Percentiles rank a stretch among this genome's conserved stretches.
phyloP scores from a whole-genome alignment of 495 filamentous ascomycete species.

The Patellaria atrata region DNA sequence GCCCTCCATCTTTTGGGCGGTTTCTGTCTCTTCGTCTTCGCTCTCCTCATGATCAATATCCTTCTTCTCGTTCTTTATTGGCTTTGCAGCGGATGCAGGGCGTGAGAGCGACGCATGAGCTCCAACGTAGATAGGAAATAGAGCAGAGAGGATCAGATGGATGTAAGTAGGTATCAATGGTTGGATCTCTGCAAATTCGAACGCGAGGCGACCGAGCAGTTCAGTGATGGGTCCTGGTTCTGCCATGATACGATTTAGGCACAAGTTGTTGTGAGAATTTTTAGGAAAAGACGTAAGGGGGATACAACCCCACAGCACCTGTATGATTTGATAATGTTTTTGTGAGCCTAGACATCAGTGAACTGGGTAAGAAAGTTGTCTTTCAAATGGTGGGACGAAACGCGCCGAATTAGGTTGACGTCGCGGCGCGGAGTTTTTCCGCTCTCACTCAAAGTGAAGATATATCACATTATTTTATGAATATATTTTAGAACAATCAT shows the following conservation, averaged over 20 bases:
- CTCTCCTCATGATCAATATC: slow-evolving; percentile 42
- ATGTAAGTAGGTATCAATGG: slow-evolving; percentile 50
- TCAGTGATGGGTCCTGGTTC: slow-evolving; percentile 35
- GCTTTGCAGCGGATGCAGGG: slow-evolving; percentile 62
- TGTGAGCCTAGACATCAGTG: too few species aligned
- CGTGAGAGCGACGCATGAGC: slow-evolving; percentile 55
- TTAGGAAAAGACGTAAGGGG: too few species aligned
- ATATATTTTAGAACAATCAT: too few species aligned
- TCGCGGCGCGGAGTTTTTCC: too few species aligned
- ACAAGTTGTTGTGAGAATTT: too few species aligned
- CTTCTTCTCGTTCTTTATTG: slow-evolving; percentile 25
- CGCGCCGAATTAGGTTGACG: too few species aligned
- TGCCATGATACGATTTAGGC: slow-evolving; percentile 26
- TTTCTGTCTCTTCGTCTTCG: slow-evolving; percentile 34
- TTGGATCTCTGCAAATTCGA: slow-evolving; percentile 36
- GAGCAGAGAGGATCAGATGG: slow-evolving; percentile 51
- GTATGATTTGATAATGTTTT: too few species aligned
- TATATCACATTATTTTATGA: too few species aligned
- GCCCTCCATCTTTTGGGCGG: slow-evolving; percentile 51
- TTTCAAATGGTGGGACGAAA: too few species aligned
- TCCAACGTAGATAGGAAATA: slow-evolving; percentile 60
- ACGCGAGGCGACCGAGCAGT: slow-evolving; percentile 34
- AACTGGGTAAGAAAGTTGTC: too few species aligned
- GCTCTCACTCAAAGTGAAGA: too few species aligned
- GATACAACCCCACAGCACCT: too few species aligned